phyloP scores from a whole-genome alignment of 164 flowering plant species.

The Aristolochia contorta region DNA sequence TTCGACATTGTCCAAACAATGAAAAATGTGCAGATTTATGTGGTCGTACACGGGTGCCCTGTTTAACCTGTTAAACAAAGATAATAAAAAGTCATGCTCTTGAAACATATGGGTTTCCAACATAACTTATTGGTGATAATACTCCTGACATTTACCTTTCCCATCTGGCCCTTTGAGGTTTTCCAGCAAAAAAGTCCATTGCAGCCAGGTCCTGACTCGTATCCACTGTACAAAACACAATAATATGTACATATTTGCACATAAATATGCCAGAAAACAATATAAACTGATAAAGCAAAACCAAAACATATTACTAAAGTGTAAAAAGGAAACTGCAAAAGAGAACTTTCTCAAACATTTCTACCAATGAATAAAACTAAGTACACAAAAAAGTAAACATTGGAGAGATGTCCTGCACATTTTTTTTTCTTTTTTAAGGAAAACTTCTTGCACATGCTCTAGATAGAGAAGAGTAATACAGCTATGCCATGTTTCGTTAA shows the following conservation, averaged over 20 bases:
- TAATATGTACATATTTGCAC: not conserved
- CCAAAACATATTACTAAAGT: not conserved
- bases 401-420: not conserved
- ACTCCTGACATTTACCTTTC: conserved; percentile 2
- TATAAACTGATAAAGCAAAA: not conserved
- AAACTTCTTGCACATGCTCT: no score
- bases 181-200: conserved; percentile 15
- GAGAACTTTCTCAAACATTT: not conserved
- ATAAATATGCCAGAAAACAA: not conserved
- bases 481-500: no score
- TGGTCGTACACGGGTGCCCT: conserved; percentile 1
- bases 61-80: conserved; percentile 4
- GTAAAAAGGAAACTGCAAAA: not conserved
- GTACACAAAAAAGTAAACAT: no score
- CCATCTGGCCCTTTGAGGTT: conserved; percentile 5
- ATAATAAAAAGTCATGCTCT: not conserved
- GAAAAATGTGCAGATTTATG: conserved; percentile 1
- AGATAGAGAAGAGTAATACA: not conserved
- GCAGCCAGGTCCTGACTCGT: conserved; percentile 17
- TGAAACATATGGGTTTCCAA: not conserved
- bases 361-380: no score
- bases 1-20: conserved; percentile 10
- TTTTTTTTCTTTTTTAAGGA: no score
- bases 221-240: conserved; percentile 3
- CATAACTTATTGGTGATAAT: not conserved